Conservation (phyloP, 1,284 basidiomycete species). For the Phlebopus sp. region DNA sequence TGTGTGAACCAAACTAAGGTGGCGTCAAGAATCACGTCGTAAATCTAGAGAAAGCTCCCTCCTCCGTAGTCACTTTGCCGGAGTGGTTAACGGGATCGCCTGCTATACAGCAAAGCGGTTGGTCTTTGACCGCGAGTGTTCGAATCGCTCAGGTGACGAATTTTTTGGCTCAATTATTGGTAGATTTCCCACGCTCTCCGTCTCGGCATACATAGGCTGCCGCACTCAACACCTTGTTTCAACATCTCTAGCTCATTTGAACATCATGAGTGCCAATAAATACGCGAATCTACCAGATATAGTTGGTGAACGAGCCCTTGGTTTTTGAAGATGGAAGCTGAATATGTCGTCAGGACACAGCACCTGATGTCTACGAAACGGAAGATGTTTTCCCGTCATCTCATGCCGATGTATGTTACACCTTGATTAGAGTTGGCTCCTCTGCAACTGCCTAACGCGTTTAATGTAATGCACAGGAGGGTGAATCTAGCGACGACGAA, state of each 20-base stretch:
- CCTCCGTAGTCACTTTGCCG: conserved; percentile 70
- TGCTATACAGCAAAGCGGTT: conserved; percentile 72
- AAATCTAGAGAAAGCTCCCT: background rate
- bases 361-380: conserved; percentile 91
- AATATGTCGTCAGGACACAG: conserved; percentile 66
- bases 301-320: conserved; percentile 44
- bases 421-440: conserved; percentile 11
- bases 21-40: too few relatives aligned
- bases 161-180: conserved; percentile 39
- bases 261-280: conserved; percentile 67
- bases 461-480: conserved; percentile 40
- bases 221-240: background rate
- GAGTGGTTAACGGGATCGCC: conserved; percentile 92
- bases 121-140: conserved; percentile 83
- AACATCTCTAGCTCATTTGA: background rate
- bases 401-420: conserved; percentile 42
- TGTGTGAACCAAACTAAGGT: too few relatives aligned
- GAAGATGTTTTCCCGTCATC: conserved; percentile 67
- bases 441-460: background rate
- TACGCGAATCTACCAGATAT: conserved; percentile 91
- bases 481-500: conserved; percentile 67
- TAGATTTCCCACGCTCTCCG: too few relatives aligned
- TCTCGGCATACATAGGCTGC: too few relatives aligned
- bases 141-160: conserved; percentile 84
- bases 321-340: conserved; percentile 6